Evolutionary conservation across 768 basidiomycete species (phyloP).

Genomic region (Leccinum rimulosum): DNA sequence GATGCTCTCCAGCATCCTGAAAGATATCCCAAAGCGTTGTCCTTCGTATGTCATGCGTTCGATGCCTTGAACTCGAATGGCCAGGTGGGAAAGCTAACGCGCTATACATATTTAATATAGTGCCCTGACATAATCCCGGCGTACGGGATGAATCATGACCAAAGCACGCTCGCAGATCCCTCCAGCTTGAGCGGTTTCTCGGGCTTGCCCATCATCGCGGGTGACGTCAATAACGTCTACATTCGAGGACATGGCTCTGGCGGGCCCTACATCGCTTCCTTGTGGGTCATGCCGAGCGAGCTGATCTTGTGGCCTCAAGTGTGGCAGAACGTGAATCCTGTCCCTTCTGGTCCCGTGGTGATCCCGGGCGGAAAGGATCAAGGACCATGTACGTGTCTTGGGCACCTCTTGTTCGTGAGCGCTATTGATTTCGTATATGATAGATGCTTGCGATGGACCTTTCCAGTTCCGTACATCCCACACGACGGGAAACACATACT

Average conservation of each 20-base stretch:
- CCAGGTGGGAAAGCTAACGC: too few species aligned
- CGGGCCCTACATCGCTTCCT: background rate
- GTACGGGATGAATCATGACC: background rate
- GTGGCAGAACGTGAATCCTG: background rate
- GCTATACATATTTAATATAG: background rate
- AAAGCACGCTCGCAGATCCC: constrained; percentile 4
- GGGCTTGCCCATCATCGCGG: background rate
- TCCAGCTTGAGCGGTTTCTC: background rate
- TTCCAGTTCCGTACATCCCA: constrained; percentile 8
- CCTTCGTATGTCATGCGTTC: background rate
- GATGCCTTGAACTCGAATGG: too few species aligned
- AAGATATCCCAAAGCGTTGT: background rate
- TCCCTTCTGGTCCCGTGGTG: background rate
- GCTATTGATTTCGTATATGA: background rate
- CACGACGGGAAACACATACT: background rate
- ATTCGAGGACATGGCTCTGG: background rate
- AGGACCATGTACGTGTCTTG: background rate
- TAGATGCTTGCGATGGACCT: constrained; percentile 1
- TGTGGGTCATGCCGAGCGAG: constrained; percentile 1
- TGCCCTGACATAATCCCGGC: background rate
- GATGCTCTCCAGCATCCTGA: background rate
- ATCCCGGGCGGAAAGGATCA: background rate
- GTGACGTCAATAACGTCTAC: background rate
- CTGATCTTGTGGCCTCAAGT: constrained; percentile 1
- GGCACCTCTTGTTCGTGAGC: background rate